Evolutionary conservation across 163 green algal genomes (phyloP), one percentile per base, ranked within the genome.

Genomic region (Picocystis sp.): DNA sequence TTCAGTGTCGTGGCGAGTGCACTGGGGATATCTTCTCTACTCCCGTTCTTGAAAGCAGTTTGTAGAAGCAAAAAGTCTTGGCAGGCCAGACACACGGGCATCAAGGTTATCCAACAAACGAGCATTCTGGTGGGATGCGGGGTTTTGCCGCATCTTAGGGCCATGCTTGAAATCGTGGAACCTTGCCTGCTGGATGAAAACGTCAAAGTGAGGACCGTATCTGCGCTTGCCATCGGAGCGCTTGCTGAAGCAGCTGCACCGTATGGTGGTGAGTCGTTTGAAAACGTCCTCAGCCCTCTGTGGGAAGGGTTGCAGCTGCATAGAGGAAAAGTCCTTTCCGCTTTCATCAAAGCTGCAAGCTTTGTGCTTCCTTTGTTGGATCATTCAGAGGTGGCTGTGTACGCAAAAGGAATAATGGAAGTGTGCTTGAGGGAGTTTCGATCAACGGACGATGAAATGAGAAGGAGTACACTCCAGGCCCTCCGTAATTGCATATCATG

Each of bases 401-500:
- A 97, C 87, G 1, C 61, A 78, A 2, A 86, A 98, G 67, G 83
- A 22, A 11, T 98, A 14, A 97, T 97, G 90, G 67, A 95, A 29
- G 81, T 97, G 53, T 75, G 96, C 33, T 84, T 95, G 44, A 70
- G 90, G 22, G 90, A 99, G 76, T 98, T 99, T 64, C 64, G 79
- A 67, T 92, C 85, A 2, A 84, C 89, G 0, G 90, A 99, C 67
- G 89, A 99, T 67, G 90, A 99, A 75, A 99, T 99, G 90, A 99
- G 97, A 83, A 97, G 96, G 79, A 99, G 97, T 53, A 87, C 96
- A 70, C 81, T 99, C 52, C 92, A 95, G 72, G 77, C 77, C 56
- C 24, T 29, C 11, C 14, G n/a, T 11, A 22, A 58, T 3, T 55
- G 17, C 13, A 35, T n/a, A 24, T 55, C 45, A 11, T 15, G 52